A percentile compares a stretch with the other conserved stretches of the same genome.
These are phyloP conservation scores for Colletotrichum destructivum DNA, from an alignment of 2,329 filamentous ascomycete species.

Conservation along the genomic window DNA sequence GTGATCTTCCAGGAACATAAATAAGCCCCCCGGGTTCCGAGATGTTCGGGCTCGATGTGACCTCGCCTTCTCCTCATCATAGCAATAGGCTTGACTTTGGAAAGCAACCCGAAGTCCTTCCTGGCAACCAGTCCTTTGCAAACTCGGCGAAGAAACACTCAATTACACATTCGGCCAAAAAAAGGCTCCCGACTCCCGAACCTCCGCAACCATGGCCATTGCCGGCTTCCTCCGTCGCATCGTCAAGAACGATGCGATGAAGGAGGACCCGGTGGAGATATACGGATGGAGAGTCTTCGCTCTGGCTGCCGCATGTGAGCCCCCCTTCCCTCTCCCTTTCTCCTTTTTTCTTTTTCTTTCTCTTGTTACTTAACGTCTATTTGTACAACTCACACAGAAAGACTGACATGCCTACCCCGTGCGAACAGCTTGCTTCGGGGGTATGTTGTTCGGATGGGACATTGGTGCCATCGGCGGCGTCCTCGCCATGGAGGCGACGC, in stretches of 20 bases:
- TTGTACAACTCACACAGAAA: not conserved
- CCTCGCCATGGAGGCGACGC: slow-evolving; percentile 71
- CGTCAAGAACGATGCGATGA: slow-evolving; percentile 72
- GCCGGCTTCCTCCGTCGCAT: slow-evolving; percentile 66
- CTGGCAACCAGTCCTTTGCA: not conserved
- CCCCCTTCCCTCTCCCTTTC: too few relatives aligned
- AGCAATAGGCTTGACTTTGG: not conserved
- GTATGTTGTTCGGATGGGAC: slow-evolving; percentile 66
- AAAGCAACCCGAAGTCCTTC: too few relatives aligned
- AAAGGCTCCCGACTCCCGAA: not conserved
- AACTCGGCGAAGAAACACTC: not conserved
- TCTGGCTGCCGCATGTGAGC: slow-evolving; percentile 70
- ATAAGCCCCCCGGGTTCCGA: not conserved
- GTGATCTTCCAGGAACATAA: slow-evolving; percentile 4
- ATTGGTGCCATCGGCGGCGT: slow-evolving; percentile 74
- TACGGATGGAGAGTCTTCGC: slow-evolving; percentile 59
- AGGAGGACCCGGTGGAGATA: too few relatives aligned
- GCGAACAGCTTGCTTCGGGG: slow-evolving; percentile 71
- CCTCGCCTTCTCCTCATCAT: not conserved
- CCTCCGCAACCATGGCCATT: slow-evolving; percentile 56
- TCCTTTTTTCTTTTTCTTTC: too few relatives aligned
- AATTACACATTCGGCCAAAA: not conserved
- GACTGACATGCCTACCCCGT: not conserved
- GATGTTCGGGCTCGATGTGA: not conserved
- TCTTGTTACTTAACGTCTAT: too few relatives aligned